Evolutionary conservation across 352 stramenopile species (phyloP).

Genomic region (Phytophthora tentaculata): DNA sequence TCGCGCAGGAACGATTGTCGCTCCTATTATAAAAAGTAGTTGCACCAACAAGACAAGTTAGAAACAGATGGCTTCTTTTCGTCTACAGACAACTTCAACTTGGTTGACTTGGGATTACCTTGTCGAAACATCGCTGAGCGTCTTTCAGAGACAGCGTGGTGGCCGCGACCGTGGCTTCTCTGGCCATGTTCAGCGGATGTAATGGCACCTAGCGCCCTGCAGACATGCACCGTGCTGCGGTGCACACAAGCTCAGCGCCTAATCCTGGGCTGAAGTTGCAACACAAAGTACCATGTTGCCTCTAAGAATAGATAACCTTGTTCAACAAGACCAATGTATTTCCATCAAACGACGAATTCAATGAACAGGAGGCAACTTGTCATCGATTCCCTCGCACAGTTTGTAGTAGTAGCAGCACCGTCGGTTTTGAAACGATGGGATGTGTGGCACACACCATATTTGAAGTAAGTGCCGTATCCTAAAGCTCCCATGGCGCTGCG

Average conservation of each 20-base stretch:
- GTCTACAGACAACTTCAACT: conserved; percentile 36
- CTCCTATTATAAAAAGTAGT: too few species aligned
- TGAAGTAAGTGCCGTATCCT: conserved; percentile 12
- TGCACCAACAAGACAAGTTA: background rate
- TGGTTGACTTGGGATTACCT: conserved; percentile 38
- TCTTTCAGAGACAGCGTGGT: conserved; percentile 73
- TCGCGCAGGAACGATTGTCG: conserved; percentile 68
- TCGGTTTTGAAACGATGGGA: conserved; percentile 34
- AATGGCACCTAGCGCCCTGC: conserved; percentile 9
- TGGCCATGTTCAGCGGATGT: conserved; percentile 24
- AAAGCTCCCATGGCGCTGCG: conserved; percentile 36
- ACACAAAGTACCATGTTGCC: background rate
- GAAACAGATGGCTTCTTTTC: conserved; percentile 29
- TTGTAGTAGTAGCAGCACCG: background rate
- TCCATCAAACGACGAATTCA: background rate
- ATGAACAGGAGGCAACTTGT: background rate
- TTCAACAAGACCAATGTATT: background rate
- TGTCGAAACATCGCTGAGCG: conserved; percentile 78
- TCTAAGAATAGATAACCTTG: conserved; percentile 18
- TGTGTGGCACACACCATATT: conserved; percentile 25
- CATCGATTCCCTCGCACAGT: background rate
- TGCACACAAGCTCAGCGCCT: conserved; percentile 25
- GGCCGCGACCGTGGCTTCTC: conserved; percentile 25
- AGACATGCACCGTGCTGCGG: background rate
- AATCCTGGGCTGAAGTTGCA: conserved; percentile 9